Conservation (phyloP, 129 eudicot species). For the Pseudognaphalium luteoalbum region DNA sequence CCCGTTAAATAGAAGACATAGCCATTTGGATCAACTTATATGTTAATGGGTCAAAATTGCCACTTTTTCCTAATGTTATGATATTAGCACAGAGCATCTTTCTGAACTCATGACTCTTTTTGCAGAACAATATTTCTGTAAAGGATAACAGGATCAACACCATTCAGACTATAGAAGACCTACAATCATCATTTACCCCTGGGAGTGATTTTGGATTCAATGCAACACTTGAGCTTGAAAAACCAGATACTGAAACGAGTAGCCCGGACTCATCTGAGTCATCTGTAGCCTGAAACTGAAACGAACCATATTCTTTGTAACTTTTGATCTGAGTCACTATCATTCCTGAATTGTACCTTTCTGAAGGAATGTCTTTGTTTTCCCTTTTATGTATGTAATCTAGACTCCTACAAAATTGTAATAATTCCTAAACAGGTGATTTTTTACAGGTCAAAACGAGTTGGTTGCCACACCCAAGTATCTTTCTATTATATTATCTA, state of each 20-base stretch:
- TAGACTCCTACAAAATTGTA: neutral
- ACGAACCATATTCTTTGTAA: constrained; percentile 10
- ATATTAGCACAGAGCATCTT: neutral
- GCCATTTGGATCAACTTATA: neutral
- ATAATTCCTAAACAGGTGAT: neutral
- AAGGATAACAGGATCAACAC: constrained; percentile 79
- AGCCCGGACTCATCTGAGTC: constrained; percentile 24
- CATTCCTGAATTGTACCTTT: neutral
- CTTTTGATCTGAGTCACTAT: constrained; percentile 2
- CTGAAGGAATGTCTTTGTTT: constrained; percentile 1
- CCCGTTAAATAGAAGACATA: neutral
- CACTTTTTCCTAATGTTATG: neutral
- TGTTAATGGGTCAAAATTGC: neutral
- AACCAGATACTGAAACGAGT: constrained; percentile 32
- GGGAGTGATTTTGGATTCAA: constrained; percentile 86
- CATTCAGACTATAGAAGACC: constrained; percentile 73
- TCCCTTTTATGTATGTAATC: constrained; percentile 20
- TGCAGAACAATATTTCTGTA: constrained; percentile 63
- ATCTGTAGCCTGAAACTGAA: constrained; percentile 22
- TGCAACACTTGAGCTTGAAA: constrained; percentile 70
- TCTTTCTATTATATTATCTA: no score
- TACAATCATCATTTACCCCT: constrained; percentile 57
- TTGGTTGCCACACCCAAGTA: neutral
- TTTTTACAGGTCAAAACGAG: neutral
- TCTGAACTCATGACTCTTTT: neutral